Percentiles rank a stretch among this genome's conserved stretches.
Conservation (phyloP, 2,329 filamentous ascomycete species). For the Monilinia vaccinii-corymbosi region DNA sequence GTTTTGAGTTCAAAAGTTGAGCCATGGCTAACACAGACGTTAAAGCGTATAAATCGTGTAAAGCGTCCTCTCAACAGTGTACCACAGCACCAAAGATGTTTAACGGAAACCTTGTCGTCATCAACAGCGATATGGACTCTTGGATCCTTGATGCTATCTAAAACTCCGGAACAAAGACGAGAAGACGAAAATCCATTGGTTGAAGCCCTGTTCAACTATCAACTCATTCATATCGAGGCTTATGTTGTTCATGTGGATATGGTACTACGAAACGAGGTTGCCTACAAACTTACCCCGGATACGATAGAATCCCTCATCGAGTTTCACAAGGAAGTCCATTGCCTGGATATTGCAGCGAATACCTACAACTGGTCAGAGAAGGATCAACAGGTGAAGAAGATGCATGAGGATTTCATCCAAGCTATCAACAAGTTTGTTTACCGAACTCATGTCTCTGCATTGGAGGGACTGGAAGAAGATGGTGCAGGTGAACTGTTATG, state of each 20-base stretch:
- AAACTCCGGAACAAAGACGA: conserved; percentile 78
- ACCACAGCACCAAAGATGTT: conserved; percentile 86
- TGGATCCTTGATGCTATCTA: conserved; percentile 85
- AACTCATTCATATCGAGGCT: conserved; percentile 86
- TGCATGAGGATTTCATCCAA: conserved; percentile 94
- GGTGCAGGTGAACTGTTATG: conserved; percentile 87
- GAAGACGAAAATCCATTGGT: conserved; percentile 74
- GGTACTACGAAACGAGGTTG: conserved; percentile 94
- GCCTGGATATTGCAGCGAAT: conserved; percentile 76
- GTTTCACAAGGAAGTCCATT: conserved; percentile 94
- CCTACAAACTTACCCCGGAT: conserved; percentile 92
- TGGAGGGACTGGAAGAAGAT: conserved; percentile 95
- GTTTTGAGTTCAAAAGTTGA: conserved; percentile 88
- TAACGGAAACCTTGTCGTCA: conserved; percentile 88
- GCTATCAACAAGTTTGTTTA: conserved; percentile 97
- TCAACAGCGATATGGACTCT: conserved; percentile 90
- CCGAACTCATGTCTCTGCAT: conserved; percentile 74
- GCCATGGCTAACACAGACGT: conserved; percentile 90
- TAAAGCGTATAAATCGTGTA: conserved; percentile 93
- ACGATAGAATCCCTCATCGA: conserved; percentile 89
- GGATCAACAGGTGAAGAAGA: conserved; percentile 90
- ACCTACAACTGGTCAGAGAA: conserved; percentile 96
- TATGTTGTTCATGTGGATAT: conserved; percentile 99
- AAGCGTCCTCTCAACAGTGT: conserved; percentile 97
- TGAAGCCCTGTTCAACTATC: conserved; percentile 86